Percentiles rank a stretch among this genome's conserved stretches.
Evolutionary conservation across 1,139 yeast species (phyloP).

Genomic region (Blastobotrys raffinosifermentans): DNA sequence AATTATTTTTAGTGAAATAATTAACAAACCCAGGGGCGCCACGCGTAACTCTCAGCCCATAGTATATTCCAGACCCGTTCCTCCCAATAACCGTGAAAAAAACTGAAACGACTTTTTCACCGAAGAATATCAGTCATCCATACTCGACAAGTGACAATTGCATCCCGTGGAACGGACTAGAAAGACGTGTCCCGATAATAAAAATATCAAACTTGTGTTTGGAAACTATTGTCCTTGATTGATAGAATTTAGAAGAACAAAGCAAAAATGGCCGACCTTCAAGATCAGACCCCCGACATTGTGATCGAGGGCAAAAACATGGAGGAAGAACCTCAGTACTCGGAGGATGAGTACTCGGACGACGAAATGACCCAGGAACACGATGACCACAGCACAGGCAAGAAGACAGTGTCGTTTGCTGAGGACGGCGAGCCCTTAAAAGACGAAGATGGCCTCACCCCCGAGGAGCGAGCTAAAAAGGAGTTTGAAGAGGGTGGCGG

Average conservation of each 20-base stretch:
- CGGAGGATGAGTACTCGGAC: conserved; percentile 42
- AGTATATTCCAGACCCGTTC: no score
- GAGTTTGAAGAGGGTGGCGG: conserved; percentile 99
- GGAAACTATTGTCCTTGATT: background rate
- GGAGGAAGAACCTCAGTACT: conserved; percentile 39
- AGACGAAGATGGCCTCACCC: conserved; percentile 46
- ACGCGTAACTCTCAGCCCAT: no score
- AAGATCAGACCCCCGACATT: conserved; percentile 79
- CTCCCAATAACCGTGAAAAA: no score
- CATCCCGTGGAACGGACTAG: no score
- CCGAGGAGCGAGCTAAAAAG: conserved; percentile 63
- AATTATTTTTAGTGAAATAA: conserved; percentile 3
- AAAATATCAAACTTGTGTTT: no score
- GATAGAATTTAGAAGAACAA: background rate
- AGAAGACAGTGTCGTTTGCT: conserved; percentile 81
- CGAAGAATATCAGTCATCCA: no score
- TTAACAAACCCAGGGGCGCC: no score
- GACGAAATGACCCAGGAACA: conserved; percentile 19
- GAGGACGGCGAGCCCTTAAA: conserved; percentile 52
- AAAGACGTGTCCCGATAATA: no score
- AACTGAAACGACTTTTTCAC: no score
- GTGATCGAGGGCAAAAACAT: conserved; percentile 67
- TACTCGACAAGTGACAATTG: no score
- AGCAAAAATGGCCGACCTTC: conserved; percentile 48
- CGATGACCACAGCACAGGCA: conserved; percentile 26